Evolutionary conservation across 2,329 filamentous ascomycete species (phyloP), one percentile per base, ranked within the genome.

Genomic region (Lachnellula hyalina): DNA sequence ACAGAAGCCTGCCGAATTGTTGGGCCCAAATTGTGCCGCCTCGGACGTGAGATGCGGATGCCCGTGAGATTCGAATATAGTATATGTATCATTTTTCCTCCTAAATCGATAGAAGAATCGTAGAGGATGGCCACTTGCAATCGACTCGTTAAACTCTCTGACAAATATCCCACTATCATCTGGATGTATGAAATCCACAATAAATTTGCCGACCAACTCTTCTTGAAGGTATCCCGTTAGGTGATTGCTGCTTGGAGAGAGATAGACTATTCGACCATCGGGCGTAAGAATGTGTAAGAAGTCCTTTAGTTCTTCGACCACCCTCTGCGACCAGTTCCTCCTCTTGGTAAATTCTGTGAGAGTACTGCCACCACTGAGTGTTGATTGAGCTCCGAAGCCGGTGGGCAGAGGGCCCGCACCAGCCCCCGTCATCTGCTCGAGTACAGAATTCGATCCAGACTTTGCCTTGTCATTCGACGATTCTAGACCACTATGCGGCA

Each of bases 51-150:
- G 85, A 73, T 97, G 93, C 12, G 91, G 89, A 68, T 96, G 93
- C 49, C 93, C 93, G 63, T 93, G 85, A n/a, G 89, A 86, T 73
- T 97, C 93, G 68, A 97, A 90, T 53, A 96, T 89, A 60, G 80
- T 78, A 68, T 87, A 95, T 2, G 77, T 78, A 21, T 83, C 85
- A 67, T 94, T 89, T 62, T 84, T 83, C 71, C 85, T 89, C 67
- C 79, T 81, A 68, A 96, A 84, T 49, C 93, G 85, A 70, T 95
- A 94, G 75, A 95, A 96, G 70, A 96, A 84, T 55, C 89, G 87
- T 59, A 96, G 73, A 4, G 84, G 77, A 62, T 88, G 86, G n/a
- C 87, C 89, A 7, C 84, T 88, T 2, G 89, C 85, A 60, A 96
- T 93, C 15, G 87, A 89, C 70, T 96, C 90, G 70, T 94, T 91